A percentile compares a stretch with the other conserved stretches of the same genome.
Evolutionary conservation across 169 alveolate genomes (phyloP).

Genomic region (Plasmodium relictum): DNA sequence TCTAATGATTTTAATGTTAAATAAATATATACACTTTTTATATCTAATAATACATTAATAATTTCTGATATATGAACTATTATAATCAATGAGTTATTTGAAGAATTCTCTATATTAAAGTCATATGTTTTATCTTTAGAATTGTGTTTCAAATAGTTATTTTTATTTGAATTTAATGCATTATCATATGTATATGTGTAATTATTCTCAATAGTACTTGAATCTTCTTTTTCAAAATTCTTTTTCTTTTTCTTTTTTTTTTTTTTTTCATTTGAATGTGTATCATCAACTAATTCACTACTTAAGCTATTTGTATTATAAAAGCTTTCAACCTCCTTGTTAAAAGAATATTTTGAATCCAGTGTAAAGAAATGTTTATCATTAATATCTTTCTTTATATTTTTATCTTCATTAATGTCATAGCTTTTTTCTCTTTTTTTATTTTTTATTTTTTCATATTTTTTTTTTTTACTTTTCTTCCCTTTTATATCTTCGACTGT

Average conservation of each 20-base stretch:
- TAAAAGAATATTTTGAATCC: constrained; percentile 27
- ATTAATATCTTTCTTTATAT: constrained; percentile 15
- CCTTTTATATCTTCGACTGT: constrained; percentile 17
- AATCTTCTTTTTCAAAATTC: background rate
- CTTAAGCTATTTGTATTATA: constrained; percentile 22
- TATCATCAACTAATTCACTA: constrained; percentile 35
- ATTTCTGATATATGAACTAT: constrained; percentile 62
- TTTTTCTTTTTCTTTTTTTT: constrained; percentile 34
- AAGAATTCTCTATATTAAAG: background rate
- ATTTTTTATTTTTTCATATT: constrained; percentile 17
- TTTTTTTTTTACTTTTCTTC: constrained; percentile 38
- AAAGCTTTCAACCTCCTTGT: constrained; percentile 15
- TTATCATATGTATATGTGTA: background rate
- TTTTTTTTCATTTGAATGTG: constrained; percentile 10
- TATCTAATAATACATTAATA: constrained; percentile 43
- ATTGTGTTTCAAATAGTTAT: constrained; percentile 16
- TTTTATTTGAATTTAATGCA: constrained; percentile 7
- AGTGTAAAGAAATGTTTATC: constrained; percentile 24
- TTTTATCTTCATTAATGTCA: constrained; percentile 28
- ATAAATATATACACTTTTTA: constrained; percentile 25
- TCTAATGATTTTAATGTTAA: constrained; percentile 63
- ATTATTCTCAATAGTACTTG: background rate
- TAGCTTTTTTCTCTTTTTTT: constrained; percentile 1
- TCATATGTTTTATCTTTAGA: constrained; percentile 15
- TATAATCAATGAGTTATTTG: constrained; percentile 23